Conservation (phyloP, 2,329 filamentous ascomycete species). For the Phoma sp. region DNA sequence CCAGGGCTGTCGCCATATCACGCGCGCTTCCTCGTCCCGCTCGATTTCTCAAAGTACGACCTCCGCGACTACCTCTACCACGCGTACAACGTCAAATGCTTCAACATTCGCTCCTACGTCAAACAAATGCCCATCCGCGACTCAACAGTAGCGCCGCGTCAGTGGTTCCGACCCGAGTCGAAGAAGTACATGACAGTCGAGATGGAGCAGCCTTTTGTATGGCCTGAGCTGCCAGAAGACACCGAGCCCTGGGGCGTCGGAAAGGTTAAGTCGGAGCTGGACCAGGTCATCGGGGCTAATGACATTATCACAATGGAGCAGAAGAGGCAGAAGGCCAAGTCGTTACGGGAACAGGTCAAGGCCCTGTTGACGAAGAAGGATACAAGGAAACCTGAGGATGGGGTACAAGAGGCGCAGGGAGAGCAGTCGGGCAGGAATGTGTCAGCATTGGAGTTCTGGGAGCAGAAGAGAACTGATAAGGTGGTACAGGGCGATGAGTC, state of each 20-base stretch:
- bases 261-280: slow-evolving; percentile 49
- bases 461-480: slow-evolving; percentile 31
- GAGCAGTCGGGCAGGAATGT: slow-evolving; percentile 31
- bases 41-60: slow-evolving; percentile 95
- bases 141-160: slow-evolving; percentile 55
- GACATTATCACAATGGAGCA: slow-evolving; percentile 12
- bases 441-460: slow-evolving; percentile 47
- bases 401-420: slow-evolving; percentile 1
- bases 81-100: slow-evolving; percentile 75
- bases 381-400: background rate
- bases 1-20: slow-evolving; percentile 75
- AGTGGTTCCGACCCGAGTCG: slow-evolving; percentile 71
- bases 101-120: slow-evolving; percentile 77
- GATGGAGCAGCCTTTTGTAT: slow-evolving; percentile 84
- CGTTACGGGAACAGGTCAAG: slow-evolving; percentile 34
- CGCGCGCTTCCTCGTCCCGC: slow-evolving; percentile 87
- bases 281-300: slow-evolving; percentile 12
- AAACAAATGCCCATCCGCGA: slow-evolving; percentile 70
- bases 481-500: slow-evolving; percentile 26
- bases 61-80: slow-evolving; percentile 93
- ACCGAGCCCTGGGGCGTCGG: slow-evolving; percentile 53
- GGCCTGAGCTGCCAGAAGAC: slow-evolving; percentile 70
- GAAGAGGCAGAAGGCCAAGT: slow-evolving; percentile 24
- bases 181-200: slow-evolving; percentile 96
- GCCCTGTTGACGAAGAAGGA: slow-evolving; percentile 30